Percentiles rank a stretch among this genome's conserved stretches.
Evolutionary conservation across 208 protist genomes (phyloP).

Genomic region (Trypanosoma conorhini): DNA sequence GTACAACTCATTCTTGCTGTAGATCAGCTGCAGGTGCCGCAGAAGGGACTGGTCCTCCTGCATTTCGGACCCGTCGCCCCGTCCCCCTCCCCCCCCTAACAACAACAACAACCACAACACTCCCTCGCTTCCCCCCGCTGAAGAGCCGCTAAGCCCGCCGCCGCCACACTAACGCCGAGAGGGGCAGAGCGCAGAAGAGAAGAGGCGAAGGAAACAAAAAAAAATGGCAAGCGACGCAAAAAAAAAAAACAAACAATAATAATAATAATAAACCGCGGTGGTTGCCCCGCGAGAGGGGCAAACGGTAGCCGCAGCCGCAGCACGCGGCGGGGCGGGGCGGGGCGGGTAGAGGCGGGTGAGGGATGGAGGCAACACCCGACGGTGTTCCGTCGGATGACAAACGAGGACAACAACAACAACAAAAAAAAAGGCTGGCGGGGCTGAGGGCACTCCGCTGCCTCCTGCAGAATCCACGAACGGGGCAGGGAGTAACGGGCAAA

Average conservation of each 20-base stretch:
- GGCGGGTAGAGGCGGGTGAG: not conserved
- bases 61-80: not conserved
- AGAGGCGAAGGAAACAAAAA: conserved; percentile 6
- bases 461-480: too few relatives aligned
- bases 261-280: conserved; percentile 6
- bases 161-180: not conserved
- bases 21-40: conserved; percentile 71
- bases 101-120: too few relatives aligned
- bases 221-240: not conserved
- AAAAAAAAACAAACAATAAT: conserved; percentile 7
- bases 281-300: not conserved
- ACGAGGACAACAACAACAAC: too few relatives aligned
- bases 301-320: not conserved
- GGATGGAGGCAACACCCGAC: not conserved
- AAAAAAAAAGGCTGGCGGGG: too few relatives aligned
- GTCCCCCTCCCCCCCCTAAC: not conserved
- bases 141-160: too few relatives aligned
- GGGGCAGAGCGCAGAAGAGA: conserved; percentile 3
- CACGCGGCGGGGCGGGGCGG: not conserved
- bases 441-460: too few relatives aligned
- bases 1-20: conserved; percentile 81
- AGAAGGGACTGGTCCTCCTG: conserved; percentile 60
- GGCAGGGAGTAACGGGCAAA: too few relatives aligned
- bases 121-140: too few relatives aligned
- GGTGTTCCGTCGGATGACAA: not conserved